Conservation (phyloP, 768 basidiomycete species). For the Boletellus sp. region DNA sequence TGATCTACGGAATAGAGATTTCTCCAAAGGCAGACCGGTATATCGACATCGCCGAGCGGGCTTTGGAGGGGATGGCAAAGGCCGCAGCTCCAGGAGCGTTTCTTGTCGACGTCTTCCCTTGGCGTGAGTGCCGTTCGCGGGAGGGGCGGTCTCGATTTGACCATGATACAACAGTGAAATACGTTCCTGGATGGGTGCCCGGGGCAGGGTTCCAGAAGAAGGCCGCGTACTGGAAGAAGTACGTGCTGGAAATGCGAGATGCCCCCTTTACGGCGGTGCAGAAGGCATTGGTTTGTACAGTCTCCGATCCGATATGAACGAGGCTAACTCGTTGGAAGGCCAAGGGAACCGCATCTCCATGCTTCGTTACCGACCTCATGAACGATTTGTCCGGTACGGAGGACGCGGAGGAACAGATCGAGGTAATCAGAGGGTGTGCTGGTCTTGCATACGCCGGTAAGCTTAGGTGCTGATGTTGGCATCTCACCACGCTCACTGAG, state of each 20-base stretch:
- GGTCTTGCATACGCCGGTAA: conserved; percentile 47
- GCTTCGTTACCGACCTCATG: conserved; percentile 30
- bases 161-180: conserved; percentile 37
- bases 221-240: conserved; percentile 47
- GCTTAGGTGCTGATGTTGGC: conserved; percentile 1
- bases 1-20: conserved; percentile 49
- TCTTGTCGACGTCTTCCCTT: conserved; percentile 48
- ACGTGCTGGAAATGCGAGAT: conserved; percentile 47
- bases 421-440: conserved; percentile 39
- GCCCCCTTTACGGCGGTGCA: conserved; percentile 39
- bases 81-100: conserved; percentile 52
- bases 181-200: conserved; percentile 51
- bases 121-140: conserved; percentile 24
- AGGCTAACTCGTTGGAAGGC: conserved; percentile 12
- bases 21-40: conserved; percentile 42
- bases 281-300: conserved; percentile 35
- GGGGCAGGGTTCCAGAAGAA: conserved; percentile 49
- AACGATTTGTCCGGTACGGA: conserved; percentile 12
- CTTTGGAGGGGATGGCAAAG: conserved; percentile 47
- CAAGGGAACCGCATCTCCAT: conserved; percentile 28
- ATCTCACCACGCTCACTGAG: conserved; percentile 3
- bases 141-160: background rate
- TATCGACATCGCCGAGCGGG: conserved; percentile 50
- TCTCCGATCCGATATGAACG: background rate
- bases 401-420: conserved; percentile 23